Conservation (phyloP, 805 yeast species). For the Candida wancherniae region DNA sequence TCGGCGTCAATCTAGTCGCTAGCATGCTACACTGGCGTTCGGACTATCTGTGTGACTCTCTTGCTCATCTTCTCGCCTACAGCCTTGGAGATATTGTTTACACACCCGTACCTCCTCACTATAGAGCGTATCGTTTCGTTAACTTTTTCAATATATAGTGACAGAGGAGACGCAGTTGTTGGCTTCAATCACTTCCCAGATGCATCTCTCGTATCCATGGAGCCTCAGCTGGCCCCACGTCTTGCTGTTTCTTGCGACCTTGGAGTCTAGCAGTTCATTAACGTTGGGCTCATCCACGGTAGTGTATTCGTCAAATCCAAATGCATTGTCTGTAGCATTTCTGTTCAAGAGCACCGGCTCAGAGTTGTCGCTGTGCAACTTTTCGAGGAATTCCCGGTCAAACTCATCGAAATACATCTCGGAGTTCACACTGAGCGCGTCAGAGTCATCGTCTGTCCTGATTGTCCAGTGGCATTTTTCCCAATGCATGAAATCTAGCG, state of each 20-base stretch:
- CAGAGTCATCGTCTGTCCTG: conserved; percentile 7
- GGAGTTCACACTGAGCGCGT: conserved; percentile 17
- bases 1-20: conserved; percentile 35
- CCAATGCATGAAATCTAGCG: conserved; percentile 51
- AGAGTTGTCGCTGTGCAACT: conserved; percentile 8
- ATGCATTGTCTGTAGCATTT: conserved; percentile 34
- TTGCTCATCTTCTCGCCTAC: too few relatives aligned
- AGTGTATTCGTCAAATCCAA: conserved; percentile 27
- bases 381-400: conserved; percentile 20
- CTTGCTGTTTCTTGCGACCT: conserved; percentile 18
- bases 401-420: conserved; percentile 30
- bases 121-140: too few relatives aligned
- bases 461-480: conserved; percentile 45
- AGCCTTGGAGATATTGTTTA: too few relatives aligned
- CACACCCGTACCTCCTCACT: too few relatives aligned
- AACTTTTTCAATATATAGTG: conserved; percentile 32
- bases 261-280: conserved; percentile 10
- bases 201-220: conserved; percentile 36
- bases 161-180: conserved; percentile 33
- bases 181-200: conserved; percentile 41
- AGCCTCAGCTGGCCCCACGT: conserved; percentile 42
- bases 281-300: conserved; percentile 1
- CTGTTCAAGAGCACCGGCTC: conserved; percentile 36
- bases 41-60: too few relatives aligned
- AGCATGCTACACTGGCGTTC: conserved; percentile 3